phyloP scores from a whole-genome alignment of 371 early-diverging fungal genomes.

The Zychaea mexicana region DNA sequence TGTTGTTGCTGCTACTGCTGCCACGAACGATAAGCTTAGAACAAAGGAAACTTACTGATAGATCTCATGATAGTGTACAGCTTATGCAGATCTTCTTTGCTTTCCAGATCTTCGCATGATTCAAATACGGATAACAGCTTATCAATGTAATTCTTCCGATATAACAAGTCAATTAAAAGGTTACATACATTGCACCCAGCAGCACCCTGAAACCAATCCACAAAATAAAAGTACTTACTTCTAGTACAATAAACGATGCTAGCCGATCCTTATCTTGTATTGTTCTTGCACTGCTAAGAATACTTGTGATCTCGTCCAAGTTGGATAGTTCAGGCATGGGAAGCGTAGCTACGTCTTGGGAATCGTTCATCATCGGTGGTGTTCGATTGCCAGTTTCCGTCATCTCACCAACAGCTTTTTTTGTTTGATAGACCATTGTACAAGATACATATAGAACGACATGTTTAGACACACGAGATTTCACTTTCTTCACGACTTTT shows the following conservation, averaged over 20 bases:
- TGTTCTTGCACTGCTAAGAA: constrained; percentile 47
- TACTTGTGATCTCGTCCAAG: constrained; percentile 60
- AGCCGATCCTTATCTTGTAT: constrained; percentile 53
- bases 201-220: no score
- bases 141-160: constrained; percentile 64
- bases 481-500: no score
- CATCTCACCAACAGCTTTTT: background rate
- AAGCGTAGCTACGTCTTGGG: constrained; percentile 32
- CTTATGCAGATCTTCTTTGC: constrained; percentile 65
- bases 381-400: no score
- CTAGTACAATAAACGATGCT: constrained; percentile 46
- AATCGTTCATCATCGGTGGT: constrained; percentile 3
- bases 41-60: constrained; percentile 70
- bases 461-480: background rate
- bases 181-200: no score
- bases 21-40: no score
- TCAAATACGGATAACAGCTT: constrained; percentile 75
- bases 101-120: constrained; percentile 84
- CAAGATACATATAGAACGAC: no score
- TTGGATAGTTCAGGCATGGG: constrained; percentile 69
- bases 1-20: no score
- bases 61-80: constrained; percentile 73
- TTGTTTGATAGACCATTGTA: no score
- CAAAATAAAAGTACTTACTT: constrained; percentile 41
- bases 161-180: background rate